Conservation (phyloP, 2,329 filamentous ascomycete species). For the Talaromyces amestolkiae region DNA sequence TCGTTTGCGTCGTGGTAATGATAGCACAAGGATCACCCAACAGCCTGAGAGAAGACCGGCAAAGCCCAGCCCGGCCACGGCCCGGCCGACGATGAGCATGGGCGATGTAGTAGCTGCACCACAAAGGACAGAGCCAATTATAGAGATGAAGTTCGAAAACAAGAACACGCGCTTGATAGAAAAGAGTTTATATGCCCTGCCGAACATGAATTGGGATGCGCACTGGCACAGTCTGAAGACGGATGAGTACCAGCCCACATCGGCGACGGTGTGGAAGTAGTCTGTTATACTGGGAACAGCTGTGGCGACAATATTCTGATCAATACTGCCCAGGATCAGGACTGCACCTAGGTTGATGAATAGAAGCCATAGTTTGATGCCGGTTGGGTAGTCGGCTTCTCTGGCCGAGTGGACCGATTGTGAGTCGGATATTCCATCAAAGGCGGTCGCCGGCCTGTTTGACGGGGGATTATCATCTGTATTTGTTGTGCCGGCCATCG, state of each 20-base stretch:
- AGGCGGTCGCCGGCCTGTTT: background rate
- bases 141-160: slow-evolving; percentile 51
- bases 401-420: background rate
- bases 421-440: slow-evolving; percentile 3
- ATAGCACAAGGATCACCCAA: slow-evolving; percentile 46
- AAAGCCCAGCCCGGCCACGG: slow-evolving; percentile 45
- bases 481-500: background rate
- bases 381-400: slow-evolving; percentile 9
- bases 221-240: slow-evolving; percentile 51
- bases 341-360: slow-evolving; percentile 20
- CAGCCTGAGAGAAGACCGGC: slow-evolving; percentile 44
- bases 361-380: slow-evolving; percentile 4
- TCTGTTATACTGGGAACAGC: slow-evolving; percentile 56
- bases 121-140: slow-evolving; percentile 52
- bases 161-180: slow-evolving; percentile 56
- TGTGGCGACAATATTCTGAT: slow-evolving; percentile 54
- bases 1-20: slow-evolving; percentile 47
- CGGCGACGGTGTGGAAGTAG: slow-evolving; percentile 50
- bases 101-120: slow-evolving; percentile 48
- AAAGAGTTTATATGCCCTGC: slow-evolving; percentile 56
- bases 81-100: slow-evolving; percentile 50
- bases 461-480: background rate
- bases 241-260: slow-evolving; percentile 56
- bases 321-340: slow-evolving; percentile 24
- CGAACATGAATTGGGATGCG: slow-evolving; percentile 32